These are phyloP conservation scores for Geotrichum klebahnii DNA, from an alignment of 1,139 yeast species.

Conservation along the genomic window DNA sequence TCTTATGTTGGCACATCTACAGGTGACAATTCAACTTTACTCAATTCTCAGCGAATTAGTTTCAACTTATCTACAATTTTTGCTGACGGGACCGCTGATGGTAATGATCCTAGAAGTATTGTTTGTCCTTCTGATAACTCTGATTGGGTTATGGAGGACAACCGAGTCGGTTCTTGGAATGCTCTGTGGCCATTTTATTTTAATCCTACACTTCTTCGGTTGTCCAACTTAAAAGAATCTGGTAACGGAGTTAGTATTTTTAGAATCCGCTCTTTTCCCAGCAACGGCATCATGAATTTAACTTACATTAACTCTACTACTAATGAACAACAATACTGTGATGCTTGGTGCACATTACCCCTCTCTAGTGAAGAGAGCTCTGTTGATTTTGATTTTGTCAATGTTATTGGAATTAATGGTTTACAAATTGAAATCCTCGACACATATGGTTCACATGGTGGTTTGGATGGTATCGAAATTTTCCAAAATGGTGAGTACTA, in stretches of 20 bases:
- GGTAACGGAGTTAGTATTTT: conserved; percentile 59
- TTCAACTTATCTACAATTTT: conserved; percentile 58
- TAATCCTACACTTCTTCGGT: conserved; percentile 67
- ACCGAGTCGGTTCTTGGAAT: conserved; percentile 62
- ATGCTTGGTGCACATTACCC: conserved; percentile 77
- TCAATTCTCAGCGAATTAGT: conserved; percentile 61
- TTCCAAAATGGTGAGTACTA: conserved; percentile 50
- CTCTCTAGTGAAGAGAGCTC: conserved; percentile 47
- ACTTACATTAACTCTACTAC: conserved; percentile 75
- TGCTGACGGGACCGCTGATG: conserved; percentile 47
- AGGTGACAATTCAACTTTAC: conserved; percentile 42
- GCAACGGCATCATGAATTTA: conserved; percentile 86
- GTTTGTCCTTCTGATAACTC: conserved; percentile 55
- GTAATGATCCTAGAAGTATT: conserved; percentile 44
- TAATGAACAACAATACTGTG: conserved; percentile 51
- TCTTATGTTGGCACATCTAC: conserved; percentile 41
- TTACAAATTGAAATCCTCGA: conserved; percentile 64
- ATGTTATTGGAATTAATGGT: conserved; percentile 57
- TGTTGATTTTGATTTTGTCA: conserved; percentile 80
- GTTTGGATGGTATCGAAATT: conserved; percentile 67
- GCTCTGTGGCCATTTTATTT: conserved; percentile 57
- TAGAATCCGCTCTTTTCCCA: conserved; percentile 72
- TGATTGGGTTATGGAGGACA: conserved; percentile 56
- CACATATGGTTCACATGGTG: conserved; percentile 67
- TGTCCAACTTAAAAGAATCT: conserved; percentile 53